Evolutionary conservation across 2,329 filamentous ascomycete genomes (phyloP), one percentile per base, ranked within the genome.

Genomic region (Apiospora pterosperma): DNA sequence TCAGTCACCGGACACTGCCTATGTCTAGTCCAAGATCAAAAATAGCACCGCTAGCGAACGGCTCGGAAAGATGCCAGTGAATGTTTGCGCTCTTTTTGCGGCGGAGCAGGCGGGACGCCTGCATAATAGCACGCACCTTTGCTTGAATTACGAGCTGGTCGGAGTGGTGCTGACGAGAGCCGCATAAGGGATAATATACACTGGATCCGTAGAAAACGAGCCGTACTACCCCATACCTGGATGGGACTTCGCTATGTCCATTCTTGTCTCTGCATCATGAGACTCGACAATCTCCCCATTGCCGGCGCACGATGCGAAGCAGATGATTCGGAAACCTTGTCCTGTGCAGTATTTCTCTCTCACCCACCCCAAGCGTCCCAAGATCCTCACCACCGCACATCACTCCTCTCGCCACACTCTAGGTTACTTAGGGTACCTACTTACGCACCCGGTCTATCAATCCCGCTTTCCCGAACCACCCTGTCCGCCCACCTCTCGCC

Each of bases 401-500:
- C 16, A 7, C 23, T 16, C 14, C 36, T 38, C 16, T 31, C 25
- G 8, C 25, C 44, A 52, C 44, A 16, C 44, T 19, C 44, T 25
- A 4, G 19, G 8, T 23, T 38, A 7, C 21, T 14, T 19, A 10
- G 12, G 25, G 12, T 21, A 59, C 34, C n/a, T n/a, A 36, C 55
- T 36, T n/a, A 63, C 36, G 25, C 38, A 6, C 41, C 28, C 8
- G 61, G 64, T 16, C 25, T 39, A n/a, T 65, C 62, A 23, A 63
- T 34, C 16, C 64, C 64, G 8, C 61, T 60, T 36, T 63, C 60
- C 36, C 39, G 39, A 10, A 65, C 64, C 39, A 25, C 10, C 16
- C n/a, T n/a, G 5, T 65, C 64, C 6, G 64, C 62, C 64, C 64
- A 61, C 62, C 63, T 65, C 41, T 58, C 42, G 4, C 55, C 64